Conservation (phyloP, 2,329 filamentous ascomycete species). For the Epichloe hybrida region DNA sequence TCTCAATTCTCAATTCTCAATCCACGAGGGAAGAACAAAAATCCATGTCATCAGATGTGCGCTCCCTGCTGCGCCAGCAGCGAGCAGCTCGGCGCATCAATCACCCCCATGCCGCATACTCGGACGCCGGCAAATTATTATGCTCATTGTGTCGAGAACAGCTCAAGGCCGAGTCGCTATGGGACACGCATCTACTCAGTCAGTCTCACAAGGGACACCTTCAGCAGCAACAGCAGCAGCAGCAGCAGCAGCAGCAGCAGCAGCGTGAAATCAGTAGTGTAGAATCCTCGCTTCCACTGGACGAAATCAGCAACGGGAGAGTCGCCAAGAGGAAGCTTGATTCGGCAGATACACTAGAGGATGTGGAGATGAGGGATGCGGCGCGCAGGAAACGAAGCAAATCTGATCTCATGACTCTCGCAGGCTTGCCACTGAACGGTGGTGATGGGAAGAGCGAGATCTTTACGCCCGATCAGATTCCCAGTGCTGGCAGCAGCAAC, state of each 20-base stretch:
- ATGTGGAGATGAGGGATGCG: constrained; percentile 22
- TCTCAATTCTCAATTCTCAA: too few species aligned
- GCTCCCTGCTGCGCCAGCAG: constrained; percentile 66
- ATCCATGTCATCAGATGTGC: constrained; percentile 58
- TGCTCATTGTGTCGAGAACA: constrained; percentile 53
- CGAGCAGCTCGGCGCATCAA: constrained; percentile 60
- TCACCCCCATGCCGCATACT: constrained; percentile 56
- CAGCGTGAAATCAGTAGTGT: constrained; percentile 4
- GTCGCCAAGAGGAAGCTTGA: constrained; percentile 22
- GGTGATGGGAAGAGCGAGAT: constrained; percentile 9
- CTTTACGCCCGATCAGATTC: constrained; percentile 8
- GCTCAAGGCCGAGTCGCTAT: constrained; percentile 52
- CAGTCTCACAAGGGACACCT: constrained; percentile 24
- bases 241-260: too few species aligned
- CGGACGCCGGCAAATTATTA: constrained; percentile 50
- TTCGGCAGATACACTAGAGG: constrained; percentile 16
- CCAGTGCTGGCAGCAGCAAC: constrained; percentile 11
- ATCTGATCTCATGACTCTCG: constrained; percentile 17
- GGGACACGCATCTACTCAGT: constrained; percentile 48
- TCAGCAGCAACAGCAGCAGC: constrained; percentile 9
- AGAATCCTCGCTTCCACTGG: constrained; percentile 8
- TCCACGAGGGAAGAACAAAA: neutral
- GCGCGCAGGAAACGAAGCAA: constrained; percentile 33
- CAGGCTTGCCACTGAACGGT: neutral
- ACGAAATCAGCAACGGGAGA: constrained; percentile 5